These are phyloP conservation scores for Solanum virginianum DNA, from an alignment of 257 asterid genomes.

Conservation along the genomic window DNA sequence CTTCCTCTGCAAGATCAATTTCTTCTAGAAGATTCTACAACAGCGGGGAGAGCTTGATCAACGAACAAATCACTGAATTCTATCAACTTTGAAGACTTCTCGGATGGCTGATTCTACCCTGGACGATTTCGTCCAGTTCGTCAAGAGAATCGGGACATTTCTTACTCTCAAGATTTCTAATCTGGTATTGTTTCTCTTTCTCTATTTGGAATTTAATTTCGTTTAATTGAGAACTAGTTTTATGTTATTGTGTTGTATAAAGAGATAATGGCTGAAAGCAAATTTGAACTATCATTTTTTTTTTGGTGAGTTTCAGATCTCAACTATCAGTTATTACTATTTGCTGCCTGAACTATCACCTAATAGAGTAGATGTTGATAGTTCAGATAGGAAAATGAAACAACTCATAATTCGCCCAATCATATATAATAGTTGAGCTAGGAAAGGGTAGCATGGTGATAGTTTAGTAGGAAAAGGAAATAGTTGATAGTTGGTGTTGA, in stretches of 20 bases:
- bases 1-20: neutral
- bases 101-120: conserved; percentile 67
- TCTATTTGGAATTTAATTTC: neutral
- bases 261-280: neutral
- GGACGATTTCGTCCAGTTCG: conserved; percentile 62
- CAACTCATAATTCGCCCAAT: neutral
- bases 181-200: conserved; percentile 27
- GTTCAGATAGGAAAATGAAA: neutral
- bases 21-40: neutral
- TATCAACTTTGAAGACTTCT: neutral
- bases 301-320: neutral
- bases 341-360: neutral
- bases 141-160: conserved; percentile 69
- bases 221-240: neutral
- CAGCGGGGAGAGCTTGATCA: neutral
- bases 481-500: neutral
- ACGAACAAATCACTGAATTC: neutral
- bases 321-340: neutral
- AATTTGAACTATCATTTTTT: neutral
- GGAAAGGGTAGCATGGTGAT: neutral
- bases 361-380: neutral
- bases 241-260: neutral
- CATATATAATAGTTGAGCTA: too few relatives aligned
- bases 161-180: conserved; percentile 56
- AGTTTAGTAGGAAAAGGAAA: neutral